These are phyloP conservation scores for Stephania yunnanensis DNA, from an alignment of 164 flowering plant species.

Conservation along the genomic window DNA sequence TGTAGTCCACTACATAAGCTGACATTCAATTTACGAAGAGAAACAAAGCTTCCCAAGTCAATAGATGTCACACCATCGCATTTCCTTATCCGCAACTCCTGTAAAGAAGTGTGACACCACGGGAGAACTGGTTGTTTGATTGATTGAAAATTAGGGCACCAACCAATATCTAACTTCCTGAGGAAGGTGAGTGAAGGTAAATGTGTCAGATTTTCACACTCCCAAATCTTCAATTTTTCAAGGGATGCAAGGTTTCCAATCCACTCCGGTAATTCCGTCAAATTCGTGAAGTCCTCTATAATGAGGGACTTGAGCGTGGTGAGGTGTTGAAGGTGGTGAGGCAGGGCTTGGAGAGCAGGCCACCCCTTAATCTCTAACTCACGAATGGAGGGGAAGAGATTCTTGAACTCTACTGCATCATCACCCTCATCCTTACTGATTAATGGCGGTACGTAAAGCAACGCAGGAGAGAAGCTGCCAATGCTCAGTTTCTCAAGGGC, in stretches of 20 bases:
- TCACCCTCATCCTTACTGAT: neutral
- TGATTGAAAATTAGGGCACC: no score
- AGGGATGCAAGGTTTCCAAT: slow-evolving; percentile 16
- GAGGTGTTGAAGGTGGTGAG: neutral
- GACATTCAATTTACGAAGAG: no score
- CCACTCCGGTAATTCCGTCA: slow-evolving; percentile 20
- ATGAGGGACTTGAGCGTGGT: neutral
- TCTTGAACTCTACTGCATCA: no score
- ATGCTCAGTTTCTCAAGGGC: neutral
- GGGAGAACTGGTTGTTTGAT: no score
- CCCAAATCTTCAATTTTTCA: slow-evolving; percentile 1
- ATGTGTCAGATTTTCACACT: slow-evolving; percentile 9
- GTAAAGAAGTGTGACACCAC: no score
- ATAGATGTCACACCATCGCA: no score
- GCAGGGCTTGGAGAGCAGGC: neutral
- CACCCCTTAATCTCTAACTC: neutral
- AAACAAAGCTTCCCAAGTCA: no score
- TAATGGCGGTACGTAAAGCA: neutral
- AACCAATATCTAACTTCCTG: no score
- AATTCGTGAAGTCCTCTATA: neutral
- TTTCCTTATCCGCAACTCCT: accelerated
- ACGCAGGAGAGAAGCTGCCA: neutral
- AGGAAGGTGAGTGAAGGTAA: slow-evolving; percentile 14
- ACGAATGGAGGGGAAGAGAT: neutral
- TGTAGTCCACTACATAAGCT: no score